Evolutionary conservation across 73 alveolate species (phyloP), one percentile per base, ranked within the genome.

Genomic region (Paramecium octaurelia): DNA sequence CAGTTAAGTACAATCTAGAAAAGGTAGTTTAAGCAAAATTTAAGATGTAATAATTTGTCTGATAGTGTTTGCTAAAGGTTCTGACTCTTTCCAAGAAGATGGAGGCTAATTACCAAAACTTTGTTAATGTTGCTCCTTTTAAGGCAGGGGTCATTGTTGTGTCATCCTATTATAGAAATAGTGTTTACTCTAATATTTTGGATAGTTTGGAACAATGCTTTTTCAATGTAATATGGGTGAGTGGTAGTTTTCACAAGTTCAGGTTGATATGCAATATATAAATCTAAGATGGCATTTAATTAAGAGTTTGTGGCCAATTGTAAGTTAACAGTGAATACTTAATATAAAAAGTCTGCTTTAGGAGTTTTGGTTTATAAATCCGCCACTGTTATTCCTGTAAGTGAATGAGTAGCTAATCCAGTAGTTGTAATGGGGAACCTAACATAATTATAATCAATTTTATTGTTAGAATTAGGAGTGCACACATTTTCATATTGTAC

Each of bases 11-110:
- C 48, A 80, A 48, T 48, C 91, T 80, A 23, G 76, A 44, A 23
- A 80, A 44, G n/a, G 91, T 42, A 4, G 91, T 80, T 80, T 80
- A 80, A 38, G 76, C 91, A 80, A 80, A 80, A 44, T 48, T 80
- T 42, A 80, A 34, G 8, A 80, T 42, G 21, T 44, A 80, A 44
- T 80, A 80, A 23, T 42, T 80, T 3, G 70, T 80, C n/a, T 44
- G 31, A 43, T 80, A 80, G 10, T 80, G 46, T 24, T 80, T 42
- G 29, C 70, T 80, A 35, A 80, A 80, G 16, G 70, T 48, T 24
- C 24, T 18, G 21, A 80, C 44, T 80, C 91, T 80, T 8, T 44
- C 0, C 8, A 80, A 80, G 38, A 31, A 46, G 38, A 80, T 6
- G 4, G 0, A 76, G 12, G 44, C n/a, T 6, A 40, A 10, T 20